Base-by-base conservation (phyloP, 2,329 filamentous ascomycete genomes). In the Exophiala spinifera region DNA sequence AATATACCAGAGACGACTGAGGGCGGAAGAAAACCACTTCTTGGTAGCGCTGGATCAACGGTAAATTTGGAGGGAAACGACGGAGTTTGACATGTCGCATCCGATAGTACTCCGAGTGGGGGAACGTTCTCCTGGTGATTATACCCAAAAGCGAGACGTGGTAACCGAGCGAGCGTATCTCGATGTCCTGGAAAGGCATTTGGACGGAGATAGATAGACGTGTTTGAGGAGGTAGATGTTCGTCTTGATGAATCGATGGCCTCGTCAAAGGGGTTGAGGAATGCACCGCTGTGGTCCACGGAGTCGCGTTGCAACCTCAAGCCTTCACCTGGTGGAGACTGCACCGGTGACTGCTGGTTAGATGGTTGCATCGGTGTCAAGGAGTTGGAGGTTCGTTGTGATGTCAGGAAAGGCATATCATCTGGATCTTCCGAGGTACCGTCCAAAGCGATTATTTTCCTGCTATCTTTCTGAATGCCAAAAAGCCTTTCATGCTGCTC, bases 121-220 rank as follows among this genome's bases (percentile, higher is more conserved):
- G 17, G 13, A 15, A 42, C 50, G 11, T 33, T 43, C 5, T 40
- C 46, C 15, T 37, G 21, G 17, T 54, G 36, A 17, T 40, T 33
- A 17, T 46, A 25, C 2, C 17, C n/a, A 14, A 17, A 25, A 31
- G 15, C 33, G 20, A 21, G 34, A 15, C 15, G 17, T 11, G 36
- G 44, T 14, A 64, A 46, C 20, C 63, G 54, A 46, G 61, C 63
- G 15, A 65, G 49, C 19, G 60, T 64, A 45, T 64, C 63, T 51
- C 63, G 56, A 51, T 64, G 62, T 37, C 53, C 55, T 21, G 53
- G 33, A 49, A 61, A 61, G 7, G 57, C 54, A 23, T 56, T 59
- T 7, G 49, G 46, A 4, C 61, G 54, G 17, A 59, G 44, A 40
- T 58, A 62, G 15, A 20, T 37, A 15, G 60, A 49, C 4, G 33